These are phyloP conservation scores for Tetracentron sinense DNA, from an alignment of 164 flowering plant genomes.

Conservation along the genomic window DNA sequence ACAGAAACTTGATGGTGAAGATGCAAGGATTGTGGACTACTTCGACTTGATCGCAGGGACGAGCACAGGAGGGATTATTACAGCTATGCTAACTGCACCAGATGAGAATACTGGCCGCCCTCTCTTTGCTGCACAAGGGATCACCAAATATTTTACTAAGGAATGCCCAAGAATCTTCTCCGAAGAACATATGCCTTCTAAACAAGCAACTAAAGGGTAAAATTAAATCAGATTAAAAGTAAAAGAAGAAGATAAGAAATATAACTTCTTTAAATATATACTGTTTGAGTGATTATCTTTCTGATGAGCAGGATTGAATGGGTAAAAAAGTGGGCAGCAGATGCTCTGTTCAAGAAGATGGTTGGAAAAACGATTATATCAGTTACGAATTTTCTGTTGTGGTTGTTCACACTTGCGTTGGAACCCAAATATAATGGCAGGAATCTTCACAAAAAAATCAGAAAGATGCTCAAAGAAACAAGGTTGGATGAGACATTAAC, in stretches of 20 bases:
- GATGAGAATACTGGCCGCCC: no score
- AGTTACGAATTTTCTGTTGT: not conserved
- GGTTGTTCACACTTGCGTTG: conserved; percentile 1
- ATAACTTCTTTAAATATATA: no score
- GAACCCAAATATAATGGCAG: conserved; percentile 7
- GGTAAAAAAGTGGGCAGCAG: not conserved
- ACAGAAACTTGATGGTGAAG: conserved; percentile 7
- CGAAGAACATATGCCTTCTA: no score
- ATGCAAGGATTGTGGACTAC: conserved; percentile 13
- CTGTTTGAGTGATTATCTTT: no score
- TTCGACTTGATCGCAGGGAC: conserved; percentile 12
- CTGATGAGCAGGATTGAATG: no score
- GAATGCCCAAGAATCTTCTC: no score
- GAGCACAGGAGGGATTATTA: not conserved
- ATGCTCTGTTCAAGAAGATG: not conserved
- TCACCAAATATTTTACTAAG: no score
- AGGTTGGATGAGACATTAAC: conserved; percentile 11
- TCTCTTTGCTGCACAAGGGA: no score
- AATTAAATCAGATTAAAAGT: no score
- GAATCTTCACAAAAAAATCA: not conserved
- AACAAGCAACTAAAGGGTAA: no score
- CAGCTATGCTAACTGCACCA: no score
- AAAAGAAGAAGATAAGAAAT: no score
- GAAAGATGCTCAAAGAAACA: not conserved
- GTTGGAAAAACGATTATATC: not conserved